Evolutionary conservation across 768 basidiomycete species (phyloP), one percentile per base, ranked within the genome.

Genomic region (Boletellus emodensis): DNA sequence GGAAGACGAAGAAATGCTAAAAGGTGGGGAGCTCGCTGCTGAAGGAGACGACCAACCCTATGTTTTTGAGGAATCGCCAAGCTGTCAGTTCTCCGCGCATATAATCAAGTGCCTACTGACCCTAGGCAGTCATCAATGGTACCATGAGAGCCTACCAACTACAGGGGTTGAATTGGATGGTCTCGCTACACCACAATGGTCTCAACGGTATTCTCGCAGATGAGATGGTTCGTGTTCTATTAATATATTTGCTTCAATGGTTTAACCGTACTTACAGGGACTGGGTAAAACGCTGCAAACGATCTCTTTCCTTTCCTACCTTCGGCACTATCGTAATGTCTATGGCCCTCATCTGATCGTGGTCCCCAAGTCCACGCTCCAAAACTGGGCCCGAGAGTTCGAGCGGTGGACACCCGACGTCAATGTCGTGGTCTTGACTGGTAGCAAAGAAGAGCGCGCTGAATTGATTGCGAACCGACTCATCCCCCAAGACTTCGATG

Each of bases 231-330:
- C 12, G 68, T 58, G 17, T 51, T 49, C 30, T 61, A 40, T 9
- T 24, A 14, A 20, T 33, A 6, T 12, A n/a, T 37, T 9, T n/a
- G 12, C 9, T 17, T 11, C 8, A 14, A 15, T 48, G 11, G 2
- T 39, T 52, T 46, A 49, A 54, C 56, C n/a, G 40, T 15, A 34
- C 11, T 6, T 20, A 1, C 63, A 93, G 91, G 94, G 94, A 70
- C 84, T 99, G 26, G 94, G 96, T 12, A 99, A 99, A 78, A 99
- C 96, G 0, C 79, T 98, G 0, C 96, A 99, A 73, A 97, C 95
- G 0, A 95, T 99, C 60, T 87, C 95, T 1, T 99, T 99, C 78
- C 83, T 97, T 22, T 83, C 92, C 6, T 98, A 96, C 66, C 85
- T 98, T 55, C 93, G 89, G 64, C 87, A 93, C 64, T 83, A 93